These are phyloP conservation scores for Termitomyces sp. DNA, from an alignment of 768 basidiomycete species.

Conservation along the genomic window DNA sequence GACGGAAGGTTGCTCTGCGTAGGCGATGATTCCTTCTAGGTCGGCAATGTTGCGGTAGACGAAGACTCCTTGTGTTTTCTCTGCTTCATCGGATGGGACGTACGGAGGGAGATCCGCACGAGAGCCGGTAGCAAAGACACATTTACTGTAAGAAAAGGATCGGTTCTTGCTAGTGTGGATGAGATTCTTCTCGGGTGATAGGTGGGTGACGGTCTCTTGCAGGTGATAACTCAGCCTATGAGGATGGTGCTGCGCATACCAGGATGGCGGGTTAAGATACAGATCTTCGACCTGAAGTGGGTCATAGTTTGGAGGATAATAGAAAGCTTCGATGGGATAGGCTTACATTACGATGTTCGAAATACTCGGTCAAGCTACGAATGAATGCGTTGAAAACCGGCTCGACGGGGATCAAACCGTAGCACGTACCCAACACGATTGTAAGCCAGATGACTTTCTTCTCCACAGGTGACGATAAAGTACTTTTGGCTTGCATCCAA, in stretches of 20 bases:
- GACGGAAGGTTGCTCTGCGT: conserved; percentile 39
- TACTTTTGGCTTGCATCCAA: conserved; percentile 42
- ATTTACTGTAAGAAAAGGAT: conserved; percentile 49
- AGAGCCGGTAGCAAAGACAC: conserved; percentile 68
- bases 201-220: conserved; percentile 38
- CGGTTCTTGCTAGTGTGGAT: conserved; percentile 41
- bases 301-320: neutral
- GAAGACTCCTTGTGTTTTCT: conserved; percentile 49
- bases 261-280: conserved; percentile 49
- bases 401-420: neutral
- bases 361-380: neutral
- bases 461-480: conserved; percentile 54
- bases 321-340: neutral
- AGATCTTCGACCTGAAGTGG: conserved; percentile 39
- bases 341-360: conserved; percentile 2
- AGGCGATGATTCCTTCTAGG: conserved; percentile 57
- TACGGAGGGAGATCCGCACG: conserved; percentile 58
- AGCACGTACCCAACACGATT: conserved; percentile 40
- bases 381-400: neutral
- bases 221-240: conserved; percentile 48
- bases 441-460: conserved; percentile 49
- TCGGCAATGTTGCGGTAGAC: conserved; percentile 72
- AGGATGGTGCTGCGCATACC: conserved; percentile 57
- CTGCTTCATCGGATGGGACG: conserved; percentile 32
- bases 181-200: conserved; percentile 32